Conservation (phyloP, 2,329 filamentous ascomycete species). For the Pestalotiopsis sp. region DNA sequence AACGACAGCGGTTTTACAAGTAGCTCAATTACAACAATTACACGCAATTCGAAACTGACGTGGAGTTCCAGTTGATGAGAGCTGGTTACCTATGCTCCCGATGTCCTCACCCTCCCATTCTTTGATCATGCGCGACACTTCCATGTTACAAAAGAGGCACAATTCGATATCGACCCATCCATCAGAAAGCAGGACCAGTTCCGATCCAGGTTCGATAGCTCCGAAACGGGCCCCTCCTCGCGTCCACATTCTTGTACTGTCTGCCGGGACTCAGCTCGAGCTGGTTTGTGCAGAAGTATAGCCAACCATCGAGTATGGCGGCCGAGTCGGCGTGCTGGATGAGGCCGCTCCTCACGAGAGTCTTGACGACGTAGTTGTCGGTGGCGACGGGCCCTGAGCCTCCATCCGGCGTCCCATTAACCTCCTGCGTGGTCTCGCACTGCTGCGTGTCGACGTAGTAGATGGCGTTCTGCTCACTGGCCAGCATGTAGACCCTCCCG, state of each 20-base stretch:
- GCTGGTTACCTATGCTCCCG: too few species aligned
- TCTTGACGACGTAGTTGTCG: conserved; percentile 41
- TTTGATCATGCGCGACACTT: too few species aligned
- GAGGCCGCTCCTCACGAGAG: conserved; percentile 39
- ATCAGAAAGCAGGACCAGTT: conserved; percentile 32
- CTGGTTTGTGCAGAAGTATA: conserved; percentile 47
- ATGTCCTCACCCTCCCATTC: too few species aligned
- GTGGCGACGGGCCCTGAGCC: conserved; percentile 34
- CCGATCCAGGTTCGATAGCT: conserved; percentile 38
- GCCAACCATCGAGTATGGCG: conserved; percentile 41
- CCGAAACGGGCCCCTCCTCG: conserved; percentile 37
- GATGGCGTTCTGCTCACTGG: conserved; percentile 46
- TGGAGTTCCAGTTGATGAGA: too few species aligned
- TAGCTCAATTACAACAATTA: too few species aligned
- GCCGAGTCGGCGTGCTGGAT: conserved; percentile 45
- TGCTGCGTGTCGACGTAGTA: conserved; percentile 43
- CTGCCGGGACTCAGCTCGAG: conserved; percentile 35
- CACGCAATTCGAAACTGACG: too few species aligned
- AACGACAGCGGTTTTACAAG: too few species aligned
- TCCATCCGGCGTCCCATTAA: conserved; percentile 36
- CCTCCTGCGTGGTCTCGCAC: conserved; percentile 33
- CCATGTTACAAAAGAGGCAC: too few species aligned
- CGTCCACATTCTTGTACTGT: conserved; percentile 42
- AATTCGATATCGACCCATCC: not conserved
- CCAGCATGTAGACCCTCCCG: conserved; percentile 42